Base-by-base conservation (phyloP, 2,329 filamentous ascomycete species). In the Hysterium pulicare region DNA sequence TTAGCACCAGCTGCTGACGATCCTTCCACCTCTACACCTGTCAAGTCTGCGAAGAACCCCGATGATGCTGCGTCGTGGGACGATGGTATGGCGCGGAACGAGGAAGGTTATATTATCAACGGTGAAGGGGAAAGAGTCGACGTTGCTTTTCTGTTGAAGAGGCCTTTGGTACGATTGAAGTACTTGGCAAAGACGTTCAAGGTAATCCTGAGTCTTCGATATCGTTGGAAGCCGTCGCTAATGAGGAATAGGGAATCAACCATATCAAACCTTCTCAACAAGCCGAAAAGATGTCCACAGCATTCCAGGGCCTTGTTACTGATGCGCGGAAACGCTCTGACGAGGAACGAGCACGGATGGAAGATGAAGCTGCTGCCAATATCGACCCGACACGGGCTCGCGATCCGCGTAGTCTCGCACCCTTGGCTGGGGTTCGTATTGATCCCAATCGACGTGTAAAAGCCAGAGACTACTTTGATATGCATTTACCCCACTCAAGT, bases 111-210 rank as follows among this genome's bases (percentile, higher is more conserved):
- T 54, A 70, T 83, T 13, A 69, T 82, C 38, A 82, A 90, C 51
- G 80, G 81, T 24, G 78, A 91, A 49, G 93, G 91, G 10, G 89
- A 96, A 64, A 82, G 89, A 39, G 90, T 96, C 7, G 93, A 97
- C 62, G 93, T 98, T 36, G 90, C 90, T 6, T 94, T 93, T 66
- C 75, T 98, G 34, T 74, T 98, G 40, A 96, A 95, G 69, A 77
- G 91, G 41, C 93, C 93, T 1, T 70, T 98, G 32, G 83, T 95
- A 17, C 81, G 93, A 35, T 73, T 96, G 47, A 96, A 95, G 65
- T 87, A 90, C 66, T 80, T 98, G 47, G 76, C 84, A 33, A 95
- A 90, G 65, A 84, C 88, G 28, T 81, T 95, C 57, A 88, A 86
- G 72, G 85, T 83, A 69, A 38, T 53, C 46, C 15, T 26, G 30